Conservation (phyloP, 2,329 filamentous ascomycete genomes). For the Didymella lethalis region DNA sequence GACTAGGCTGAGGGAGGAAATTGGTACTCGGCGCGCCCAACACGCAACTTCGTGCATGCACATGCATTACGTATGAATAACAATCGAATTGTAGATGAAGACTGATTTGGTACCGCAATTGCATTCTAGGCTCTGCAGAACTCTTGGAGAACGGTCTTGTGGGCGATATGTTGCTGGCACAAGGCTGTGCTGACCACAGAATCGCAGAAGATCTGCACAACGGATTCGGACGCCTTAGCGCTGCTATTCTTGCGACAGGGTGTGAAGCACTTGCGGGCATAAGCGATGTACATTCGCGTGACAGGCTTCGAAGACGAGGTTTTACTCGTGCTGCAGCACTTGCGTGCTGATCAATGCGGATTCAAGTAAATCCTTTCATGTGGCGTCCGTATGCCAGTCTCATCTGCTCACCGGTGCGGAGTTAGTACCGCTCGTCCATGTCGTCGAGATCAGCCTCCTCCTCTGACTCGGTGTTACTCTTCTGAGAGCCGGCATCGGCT, state of each 20-base stretch:
- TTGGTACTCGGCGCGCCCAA: conserved; percentile 9
- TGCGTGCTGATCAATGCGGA: neutral
- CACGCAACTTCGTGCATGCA: conserved; percentile 2
- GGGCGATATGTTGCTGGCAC: conserved; percentile 1
- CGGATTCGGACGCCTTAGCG: conserved; percentile 18
- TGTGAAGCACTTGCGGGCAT: conserved; percentile 13
- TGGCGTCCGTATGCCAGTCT: conserved; percentile 1
- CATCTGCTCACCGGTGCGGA: conserved; percentile 12
- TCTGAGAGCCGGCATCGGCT: conserved; percentile 30
- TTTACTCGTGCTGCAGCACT: neutral
- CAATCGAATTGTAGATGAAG: neutral
- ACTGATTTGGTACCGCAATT: neutral
- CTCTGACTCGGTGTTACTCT: conserved; percentile 39
- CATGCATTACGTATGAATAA: neutral
- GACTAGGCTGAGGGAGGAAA: conserved; percentile 10
- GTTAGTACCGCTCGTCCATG: conserved; percentile 50
- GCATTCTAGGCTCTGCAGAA: neutral
- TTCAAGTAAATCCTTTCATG: neutral
- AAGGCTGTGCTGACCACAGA: conserved; percentile 29
- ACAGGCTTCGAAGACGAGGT: neutral
- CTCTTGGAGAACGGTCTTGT: neutral
- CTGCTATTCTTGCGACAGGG: conserved; percentile 36
- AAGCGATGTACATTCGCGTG: neutral
- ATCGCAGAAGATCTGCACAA: conserved; percentile 22
- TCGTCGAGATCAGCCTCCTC: conserved; percentile 51